A percentile compares a stretch with the other conserved stretches of the same genome.
Evolutionary conservation across 306 rosid species (phyloP).

Genomic region (Rosa lucieae): DNA sequence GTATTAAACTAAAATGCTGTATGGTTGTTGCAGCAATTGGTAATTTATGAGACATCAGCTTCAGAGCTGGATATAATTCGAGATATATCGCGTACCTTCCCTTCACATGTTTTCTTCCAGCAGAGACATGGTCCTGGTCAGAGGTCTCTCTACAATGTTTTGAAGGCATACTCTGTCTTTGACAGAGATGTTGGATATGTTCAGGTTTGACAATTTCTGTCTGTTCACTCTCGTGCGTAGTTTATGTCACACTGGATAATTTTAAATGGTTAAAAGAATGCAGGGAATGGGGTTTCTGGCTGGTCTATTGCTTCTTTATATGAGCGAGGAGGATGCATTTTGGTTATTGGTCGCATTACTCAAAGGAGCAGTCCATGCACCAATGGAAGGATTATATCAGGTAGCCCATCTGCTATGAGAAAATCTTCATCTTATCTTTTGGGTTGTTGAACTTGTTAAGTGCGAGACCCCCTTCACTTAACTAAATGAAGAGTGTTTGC

Average conservation of each 20-base stretch:
- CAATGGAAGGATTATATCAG: constrained; percentile 97
- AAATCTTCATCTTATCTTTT: constrained; percentile 10
- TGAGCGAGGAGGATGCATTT: constrained; percentile 99
- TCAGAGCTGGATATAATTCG: constrained; percentile 95
- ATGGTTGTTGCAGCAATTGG: constrained; percentile 79
- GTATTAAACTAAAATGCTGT: constrained; percentile 25
- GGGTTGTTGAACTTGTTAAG: not conserved
- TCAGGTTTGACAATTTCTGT: constrained; percentile 60
- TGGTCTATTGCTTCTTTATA: constrained; percentile 90
- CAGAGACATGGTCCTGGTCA: constrained; percentile 99
- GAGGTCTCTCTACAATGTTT: constrained; percentile 93
- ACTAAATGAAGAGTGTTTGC: not conserved
- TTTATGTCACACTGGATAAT: constrained; percentile 13
- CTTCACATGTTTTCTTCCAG: constrained; percentile 96
- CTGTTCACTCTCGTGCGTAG: constrained; percentile 15
- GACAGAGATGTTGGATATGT: constrained; percentile 98
- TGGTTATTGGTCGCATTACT: constrained; percentile 96
- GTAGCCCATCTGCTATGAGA: constrained; percentile 34
- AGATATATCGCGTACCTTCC: constrained; percentile 96
- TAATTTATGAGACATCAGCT: constrained; percentile 93
- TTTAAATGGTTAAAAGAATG: constrained; percentile 38
- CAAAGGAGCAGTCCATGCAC: constrained; percentile 98
- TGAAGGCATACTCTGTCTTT: constrained; percentile 93
- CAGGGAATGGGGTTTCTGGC: constrained; percentile 99
- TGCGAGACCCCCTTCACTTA: not conserved